Percentiles rank a stretch among this genome's conserved stretches.
Conservation (phyloP, 2,329 filamentous ascomycete genomes). For the Alternaria brassicicola region DNA sequence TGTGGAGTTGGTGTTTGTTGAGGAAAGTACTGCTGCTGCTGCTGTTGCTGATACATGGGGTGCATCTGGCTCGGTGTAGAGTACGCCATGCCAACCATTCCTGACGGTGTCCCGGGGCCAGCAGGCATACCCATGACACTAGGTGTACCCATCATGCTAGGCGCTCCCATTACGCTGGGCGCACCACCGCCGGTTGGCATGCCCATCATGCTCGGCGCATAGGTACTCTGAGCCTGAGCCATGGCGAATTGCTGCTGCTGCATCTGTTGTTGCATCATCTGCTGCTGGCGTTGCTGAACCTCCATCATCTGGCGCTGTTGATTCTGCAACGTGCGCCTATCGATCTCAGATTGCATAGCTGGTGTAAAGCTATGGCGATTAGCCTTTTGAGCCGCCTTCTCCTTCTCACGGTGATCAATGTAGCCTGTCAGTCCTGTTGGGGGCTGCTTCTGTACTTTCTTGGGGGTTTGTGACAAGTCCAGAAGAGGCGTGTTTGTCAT, state of each 20-base stretch:
- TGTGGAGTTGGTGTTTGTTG: conserved; percentile 36
- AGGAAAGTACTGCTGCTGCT: conserved; percentile 38
- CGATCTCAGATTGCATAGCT: conserved; percentile 46
- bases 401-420: conserved; percentile 79
- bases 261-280: conserved; percentile 36
- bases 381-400: conserved; percentile 58
- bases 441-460: conserved; percentile 49
- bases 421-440: conserved; percentile 72
- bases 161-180: conserved; percentile 30
- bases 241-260: conserved; percentile 33
- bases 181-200: conserved; percentile 19
- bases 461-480: conserved; percentile 62
- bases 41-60: conserved; percentile 34
- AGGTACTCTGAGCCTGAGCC: conserved; percentile 25
- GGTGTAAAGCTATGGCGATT: conserved; percentile 35
- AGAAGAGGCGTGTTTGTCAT: conserved; percentile 79
- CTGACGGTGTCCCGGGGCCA: conserved; percentile 20
- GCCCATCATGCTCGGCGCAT: conserved; percentile 33
- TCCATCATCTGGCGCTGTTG: conserved; percentile 38
- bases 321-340: conserved; percentile 40
- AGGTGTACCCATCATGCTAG: conserved; percentile 34
- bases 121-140: conserved; percentile 27
- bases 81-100: conserved; percentile 34
- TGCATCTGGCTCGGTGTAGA: conserved; percentile 36
- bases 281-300: conserved; percentile 31